phyloP scores from a whole-genome alignment of 352 stramenopile genomes.

The Phytophthora pseudosyringae region DNA sequence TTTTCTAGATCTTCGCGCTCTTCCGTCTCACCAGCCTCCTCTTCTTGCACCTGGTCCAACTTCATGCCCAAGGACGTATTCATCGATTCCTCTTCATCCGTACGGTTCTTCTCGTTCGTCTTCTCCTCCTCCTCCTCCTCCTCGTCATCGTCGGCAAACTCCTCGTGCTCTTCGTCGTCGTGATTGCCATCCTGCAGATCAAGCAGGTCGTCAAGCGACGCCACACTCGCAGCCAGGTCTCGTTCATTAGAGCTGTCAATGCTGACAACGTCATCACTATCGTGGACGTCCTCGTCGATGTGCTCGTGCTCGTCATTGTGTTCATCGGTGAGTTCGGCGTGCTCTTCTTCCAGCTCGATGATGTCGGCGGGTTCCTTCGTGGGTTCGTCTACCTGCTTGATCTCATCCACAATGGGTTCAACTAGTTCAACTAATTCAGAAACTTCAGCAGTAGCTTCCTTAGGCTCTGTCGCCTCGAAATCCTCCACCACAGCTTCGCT shows the following conservation, averaged over 20 bases:
- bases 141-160: constrained; percentile 35
- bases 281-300: constrained; percentile 5
- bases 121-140: constrained; percentile 22
- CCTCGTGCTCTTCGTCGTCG: constrained; percentile 32
- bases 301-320: constrained; percentile 4
- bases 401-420: background rate
- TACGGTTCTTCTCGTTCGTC: constrained; percentile 7
- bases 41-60: constrained; percentile 35
- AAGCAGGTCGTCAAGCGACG: constrained; percentile 40
- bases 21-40: constrained; percentile 26
- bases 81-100: constrained; percentile 21
- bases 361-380: constrained; percentile 8
- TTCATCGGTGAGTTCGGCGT: constrained; percentile 1
- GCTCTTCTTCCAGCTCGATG: constrained; percentile 14
- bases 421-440: background rate
- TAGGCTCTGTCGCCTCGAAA: background rate
- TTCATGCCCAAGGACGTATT: constrained; percentile 28
- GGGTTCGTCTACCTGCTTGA: constrained; percentile 2
- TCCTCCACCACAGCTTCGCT: constrained; percentile 15
- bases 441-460: constrained; percentile 12
- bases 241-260: constrained; percentile 34
- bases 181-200: constrained; percentile 29
- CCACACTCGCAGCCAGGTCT: constrained; percentile 36
- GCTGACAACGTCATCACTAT: constrained; percentile 28
- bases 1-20: constrained; percentile 8